Evolutionary conservation across 2,329 filamentous ascomycete genomes (phyloP), one percentile per base, ranked within the genome.

Genomic region (Colletotrichum tropicale): DNA sequence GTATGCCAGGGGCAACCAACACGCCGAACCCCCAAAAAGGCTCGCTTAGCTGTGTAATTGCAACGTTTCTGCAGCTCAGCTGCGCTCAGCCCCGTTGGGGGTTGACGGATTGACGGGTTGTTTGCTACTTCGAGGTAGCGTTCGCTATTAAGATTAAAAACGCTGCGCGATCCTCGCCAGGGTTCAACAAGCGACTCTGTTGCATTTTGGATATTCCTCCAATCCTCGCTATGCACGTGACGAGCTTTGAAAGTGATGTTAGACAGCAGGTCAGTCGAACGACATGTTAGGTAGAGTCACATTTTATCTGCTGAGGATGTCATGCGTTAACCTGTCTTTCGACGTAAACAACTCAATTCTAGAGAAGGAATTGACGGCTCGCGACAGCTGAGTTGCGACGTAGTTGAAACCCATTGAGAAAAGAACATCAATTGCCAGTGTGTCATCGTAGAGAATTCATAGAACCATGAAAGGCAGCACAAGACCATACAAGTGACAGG

Each of bases 251-350:
- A 16, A 36, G 36, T 4, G 8, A 38, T 0, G 1, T n/a, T 6
- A 43, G 8, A 38, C 7, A 0, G 15, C 15, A 36, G 34, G 15
- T 16, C 0, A 36, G 34, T 15, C 34, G 34, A 36, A 36, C 8
- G 28, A 30, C 28, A 28, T 36, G 34, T 36, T 36, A 1, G 34
- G 6, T 8, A 16, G 0, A 36, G 34, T 36, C 30, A 32, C 4
- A 30, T 4, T 30, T 9, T 9, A 30, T 30, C 30, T 30, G 9
- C 4, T 6, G 32, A 6, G 32, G 32, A 34, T 34, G 32, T 12
- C 1, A 3, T 34, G 12, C 32, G 5, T 34, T 34, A 13, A 34
- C 12, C 0, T 0, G 32, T 34, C 0, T 34, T 1, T 36, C 6
- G 34, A 36, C 13, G 13, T 36, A 0, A 36, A 0, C 7, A 36